Evolutionary conservation across 2,329 filamentous ascomycete species (phyloP).

Genomic region (Grosmannia huntii): DNA sequence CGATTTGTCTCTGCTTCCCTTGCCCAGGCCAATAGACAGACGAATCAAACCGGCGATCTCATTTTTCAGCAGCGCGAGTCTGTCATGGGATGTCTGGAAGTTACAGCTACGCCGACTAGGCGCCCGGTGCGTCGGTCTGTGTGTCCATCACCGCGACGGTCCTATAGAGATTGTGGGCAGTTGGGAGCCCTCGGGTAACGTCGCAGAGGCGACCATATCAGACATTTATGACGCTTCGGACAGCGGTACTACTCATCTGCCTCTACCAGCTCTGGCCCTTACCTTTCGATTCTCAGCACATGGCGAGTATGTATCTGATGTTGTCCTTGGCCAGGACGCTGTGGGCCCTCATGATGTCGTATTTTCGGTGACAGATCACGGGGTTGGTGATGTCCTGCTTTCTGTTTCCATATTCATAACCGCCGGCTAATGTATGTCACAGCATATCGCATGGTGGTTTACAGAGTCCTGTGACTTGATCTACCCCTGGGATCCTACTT

Average conservation of each 20-base stretch:
- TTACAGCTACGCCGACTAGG: constrained; percentile 2
- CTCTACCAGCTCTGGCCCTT: background rate
- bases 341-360: background rate
- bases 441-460: constrained; percentile 4
- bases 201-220: background rate
- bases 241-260: background rate
- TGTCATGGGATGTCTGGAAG: background rate
- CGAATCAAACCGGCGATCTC: background rate
- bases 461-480: constrained; percentile 3
- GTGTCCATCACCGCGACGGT: constrained; percentile 1
- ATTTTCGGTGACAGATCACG: background rate
- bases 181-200: background rate
- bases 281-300: constrained; percentile 1
- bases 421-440: background rate
- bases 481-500: constrained; percentile 1
- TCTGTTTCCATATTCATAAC: background rate
- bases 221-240: background rate
- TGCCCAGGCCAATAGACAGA: background rate
- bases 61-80: constrained; percentile 1
- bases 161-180: constrained; percentile 2
- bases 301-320: constrained; percentile 2
- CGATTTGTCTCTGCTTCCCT: background rate
- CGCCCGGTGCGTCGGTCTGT: constrained; percentile 2
- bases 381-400: background rate
- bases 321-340: constrained; percentile 2